Base-by-base conservation (phyloP, 352 stramenopile genomes). In the Globisporangium middletonii region DNA sequence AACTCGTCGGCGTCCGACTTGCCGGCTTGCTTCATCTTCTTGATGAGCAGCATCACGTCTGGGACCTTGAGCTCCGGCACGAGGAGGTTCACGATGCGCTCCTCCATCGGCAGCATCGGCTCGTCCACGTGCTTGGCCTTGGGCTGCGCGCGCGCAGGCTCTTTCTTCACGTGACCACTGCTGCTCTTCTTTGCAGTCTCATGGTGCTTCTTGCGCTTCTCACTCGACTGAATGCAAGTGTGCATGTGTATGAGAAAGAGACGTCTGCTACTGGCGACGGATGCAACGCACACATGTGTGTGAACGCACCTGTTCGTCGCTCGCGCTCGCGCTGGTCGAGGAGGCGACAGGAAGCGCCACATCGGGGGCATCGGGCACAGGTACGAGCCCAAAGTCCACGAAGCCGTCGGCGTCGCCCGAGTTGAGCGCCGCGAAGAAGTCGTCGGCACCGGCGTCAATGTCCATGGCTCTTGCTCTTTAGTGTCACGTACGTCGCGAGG, bases 1-100 rank as follows among this genome's bases (percentile, higher is more conserved):
- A 93, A 95, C 68, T 93, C 85, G 57, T 95, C 85, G 9, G 85
- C 83, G 59, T 95, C 85, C 52, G 85, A 93, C 67, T 95, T 95
- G 66, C 83, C 83, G 2, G 85, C 77, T 58, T 95, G 83, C 47
- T 89, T 92, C 85, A 95, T 93, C 66, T 95, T 95, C 60, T 89
- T 82, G 66, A 95, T 93, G 42, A 95, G 67, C 63, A 88, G 68
- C 77, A 95, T 92, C 55, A 95, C 81, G 62, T 95, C 85, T 53
- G 84, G 83, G 47, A 93, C 85, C 64, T 93, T 92, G 48, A 95
- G 75, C 42, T 93, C 85, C 0, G 83, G 81, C 50, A 93, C 83
- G 19, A 95, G 63, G 53, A 95, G 62, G 60, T 92, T 95, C 68
- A 91, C 80, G 58, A 95, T 95, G 23, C 83, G 77, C 50, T 95